phyloP scores from a whole-genome alignment of 1,284 basidiomycete species.

The Ceratobasidium sp. region DNA sequence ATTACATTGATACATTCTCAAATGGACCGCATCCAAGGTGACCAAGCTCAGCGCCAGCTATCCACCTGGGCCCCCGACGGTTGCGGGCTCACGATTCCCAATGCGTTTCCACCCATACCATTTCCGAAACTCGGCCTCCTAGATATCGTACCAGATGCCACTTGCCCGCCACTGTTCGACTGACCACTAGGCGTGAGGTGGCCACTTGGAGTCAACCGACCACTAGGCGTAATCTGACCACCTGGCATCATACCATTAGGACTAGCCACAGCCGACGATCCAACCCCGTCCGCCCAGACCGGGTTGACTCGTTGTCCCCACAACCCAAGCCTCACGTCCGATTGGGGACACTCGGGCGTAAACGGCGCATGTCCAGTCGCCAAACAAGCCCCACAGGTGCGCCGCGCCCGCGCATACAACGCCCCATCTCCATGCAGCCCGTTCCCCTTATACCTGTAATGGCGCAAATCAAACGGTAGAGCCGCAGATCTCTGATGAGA shows the following conservation, averaged over 20 bases:
- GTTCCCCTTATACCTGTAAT: conserved; percentile 27
- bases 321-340: conserved; percentile 17
- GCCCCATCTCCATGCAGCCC: conserved; percentile 5
- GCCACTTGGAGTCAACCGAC: too few relatives aligned
- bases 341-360: conserved; percentile 18
- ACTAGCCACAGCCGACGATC: too few relatives aligned
- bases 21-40: neutral
- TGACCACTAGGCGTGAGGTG: too few relatives aligned
- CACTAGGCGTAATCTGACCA: too few relatives aligned
- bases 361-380: conserved; percentile 15
- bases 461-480: conserved; percentile 17
- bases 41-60: neutral
- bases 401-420: conserved; percentile 4
- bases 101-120: neutral
- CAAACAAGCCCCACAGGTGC: conserved; percentile 26
- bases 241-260: too few relatives aligned
- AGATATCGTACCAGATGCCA: neutral
- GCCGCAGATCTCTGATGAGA: neutral
- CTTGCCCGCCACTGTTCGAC: too few relatives aligned
- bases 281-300: neutral
- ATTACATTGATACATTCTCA: neutral
- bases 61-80: neutral
- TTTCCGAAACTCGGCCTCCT: neutral
- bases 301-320: conserved; percentile 6
- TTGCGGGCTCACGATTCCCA: neutral